Conservation (phyloP, 176 grass and related monocot genomes). For the Aegilops bicornis region DNA sequence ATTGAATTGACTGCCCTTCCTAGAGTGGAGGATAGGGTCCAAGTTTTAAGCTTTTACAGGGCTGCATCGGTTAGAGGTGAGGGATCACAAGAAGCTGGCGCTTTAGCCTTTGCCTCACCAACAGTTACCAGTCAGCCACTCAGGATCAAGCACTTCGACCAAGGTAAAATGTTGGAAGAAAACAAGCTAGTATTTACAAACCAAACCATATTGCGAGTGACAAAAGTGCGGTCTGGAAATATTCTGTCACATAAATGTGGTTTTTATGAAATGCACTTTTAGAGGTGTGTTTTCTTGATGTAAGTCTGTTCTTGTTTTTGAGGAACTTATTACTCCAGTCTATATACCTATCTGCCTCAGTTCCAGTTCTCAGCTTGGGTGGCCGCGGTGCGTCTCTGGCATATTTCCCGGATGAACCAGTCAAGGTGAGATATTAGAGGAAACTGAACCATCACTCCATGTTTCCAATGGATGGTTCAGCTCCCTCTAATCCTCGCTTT, state of each 20-base stretch:
- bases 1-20: not conserved
- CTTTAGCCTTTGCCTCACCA: not conserved
- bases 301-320: not conserved
- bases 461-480: slow-evolving; percentile 23
- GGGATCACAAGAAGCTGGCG: not conserved
- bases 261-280: not conserved
- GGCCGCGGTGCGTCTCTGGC: not conserved
- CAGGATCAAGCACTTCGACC: not conserved
- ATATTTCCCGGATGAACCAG: not conserved
- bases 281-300: not conserved
- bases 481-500: slow-evolving; percentile 45
- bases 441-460: slow-evolving; percentile 42
- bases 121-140: not conserved
- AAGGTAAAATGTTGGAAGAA: not conserved
- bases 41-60: not conserved
- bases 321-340: not conserved
- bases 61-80: not conserved
- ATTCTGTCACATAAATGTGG: not conserved
- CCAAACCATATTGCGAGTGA: not conserved
- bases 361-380: slow-evolving; percentile 40
- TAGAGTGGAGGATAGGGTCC: not conserved
- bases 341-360: not conserved
- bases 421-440: slow-evolving; percentile 57
- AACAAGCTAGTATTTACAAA: not conserved
- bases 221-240: not conserved